These are phyloP conservation scores for Tulasnella sp. DNA, from an alignment of 768 basidiomycete species.

Conservation along the genomic window DNA sequence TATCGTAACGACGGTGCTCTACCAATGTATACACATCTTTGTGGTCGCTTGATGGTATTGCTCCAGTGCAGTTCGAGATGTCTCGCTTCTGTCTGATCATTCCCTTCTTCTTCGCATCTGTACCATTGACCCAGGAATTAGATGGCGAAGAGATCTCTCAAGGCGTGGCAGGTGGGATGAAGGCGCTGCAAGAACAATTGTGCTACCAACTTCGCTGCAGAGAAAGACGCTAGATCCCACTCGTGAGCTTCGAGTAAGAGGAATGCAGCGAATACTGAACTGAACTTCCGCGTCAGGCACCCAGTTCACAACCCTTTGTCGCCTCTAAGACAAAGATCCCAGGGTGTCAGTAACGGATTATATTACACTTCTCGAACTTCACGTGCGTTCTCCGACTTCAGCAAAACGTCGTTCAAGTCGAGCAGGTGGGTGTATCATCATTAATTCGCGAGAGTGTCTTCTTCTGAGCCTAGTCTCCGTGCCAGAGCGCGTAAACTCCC, in stretches of 20 bases:
- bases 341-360: not conserved
- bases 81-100: no score
- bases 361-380: not conserved
- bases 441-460: not conserved
- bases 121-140: no score
- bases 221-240: no score
- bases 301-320: not conserved
- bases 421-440: not conserved
- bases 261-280: not conserved
- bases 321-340: not conserved
- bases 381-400: not conserved
- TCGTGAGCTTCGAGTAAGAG: no score
- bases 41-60: no score
- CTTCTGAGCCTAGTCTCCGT: not conserved
- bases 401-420: no score
- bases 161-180: not conserved
- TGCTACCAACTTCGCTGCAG: not conserved
- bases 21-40: no score
- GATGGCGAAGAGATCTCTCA: not conserved
- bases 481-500: not conserved
- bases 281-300: not conserved
- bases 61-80: no score
- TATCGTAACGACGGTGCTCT: no score
- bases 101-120: no score
- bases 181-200: not conserved